These are phyloP conservation scores for Aspergillus panamensis DNA, from an alignment of 495 filamentous ascomycete genomes.

Conservation along the genomic window DNA sequence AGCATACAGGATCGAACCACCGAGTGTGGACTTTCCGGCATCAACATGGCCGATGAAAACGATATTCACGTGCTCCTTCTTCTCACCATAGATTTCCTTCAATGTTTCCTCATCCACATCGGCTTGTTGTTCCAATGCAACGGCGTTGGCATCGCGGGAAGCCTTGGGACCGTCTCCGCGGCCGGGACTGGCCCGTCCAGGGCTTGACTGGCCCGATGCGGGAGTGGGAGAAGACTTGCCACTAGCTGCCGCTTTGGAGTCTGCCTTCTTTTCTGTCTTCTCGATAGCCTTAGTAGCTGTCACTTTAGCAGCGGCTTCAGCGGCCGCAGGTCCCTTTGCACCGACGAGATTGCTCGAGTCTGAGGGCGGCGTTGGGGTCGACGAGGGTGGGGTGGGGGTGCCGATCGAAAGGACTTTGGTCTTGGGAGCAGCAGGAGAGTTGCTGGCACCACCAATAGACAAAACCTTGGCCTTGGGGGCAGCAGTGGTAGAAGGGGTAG, in stretches of 20 bases:
- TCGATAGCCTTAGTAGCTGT: constrained; percentile 79
- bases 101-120: constrained; percentile 89
- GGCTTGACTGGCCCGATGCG: constrained; percentile 75
- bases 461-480: constrained; percentile 68
- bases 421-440: constrained; percentile 52
- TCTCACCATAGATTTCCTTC: constrained; percentile 93
- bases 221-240: constrained; percentile 73
- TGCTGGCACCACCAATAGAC: constrained; percentile 53
- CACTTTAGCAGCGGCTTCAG: constrained; percentile 60
- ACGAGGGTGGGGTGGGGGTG: constrained; percentile 36
- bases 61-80: constrained; percentile 87
- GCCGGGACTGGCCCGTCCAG: constrained; percentile 51
- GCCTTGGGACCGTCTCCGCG: constrained; percentile 49
- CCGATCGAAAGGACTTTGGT: constrained; percentile 68
- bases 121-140: constrained; percentile 80
- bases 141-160: constrained; percentile 72
- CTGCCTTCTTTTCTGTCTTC: constrained; percentile 61
- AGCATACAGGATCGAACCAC: constrained; percentile 83
- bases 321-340: constrained; percentile 49
- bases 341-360: constrained; percentile 51
- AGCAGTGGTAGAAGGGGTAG: constrained; percentile 41
- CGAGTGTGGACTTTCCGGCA: constrained; percentile 93
- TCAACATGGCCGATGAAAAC: constrained; percentile 99
- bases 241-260: constrained; percentile 46
- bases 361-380: constrained; percentile 35